Evolutionary conservation across 176 grass and related monocot genomes (phyloP), one percentile per base, ranked within the genome.

Genomic region (Saccharum officinarum): DNA sequence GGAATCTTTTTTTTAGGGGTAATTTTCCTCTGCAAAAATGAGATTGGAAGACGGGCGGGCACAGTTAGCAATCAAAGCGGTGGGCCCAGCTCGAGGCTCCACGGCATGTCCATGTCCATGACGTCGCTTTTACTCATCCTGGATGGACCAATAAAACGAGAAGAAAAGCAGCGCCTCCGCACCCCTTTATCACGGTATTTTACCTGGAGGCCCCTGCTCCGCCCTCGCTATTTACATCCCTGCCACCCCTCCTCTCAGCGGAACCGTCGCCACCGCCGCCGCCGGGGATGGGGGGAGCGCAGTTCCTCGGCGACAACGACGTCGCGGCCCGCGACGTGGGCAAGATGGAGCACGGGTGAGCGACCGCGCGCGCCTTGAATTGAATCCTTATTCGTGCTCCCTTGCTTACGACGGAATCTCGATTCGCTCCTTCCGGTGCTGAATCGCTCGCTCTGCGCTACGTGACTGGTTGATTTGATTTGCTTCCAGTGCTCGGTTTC

Each of bases 341-440:
- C 33, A 95, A 93, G 91, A 82, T 93, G 91, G 80, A 95, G 65
- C 76, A 92, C 75, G 91, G 93, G 93, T 95, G 80, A 83, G 75
- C 54, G 7, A 0, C 17, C 76, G 36, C 0, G 47, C 5, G 0
- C 15, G 8, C 0, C 23, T n/a, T 9, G 47, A 14, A 44, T 46
- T 1, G 45, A 59, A 59, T 30, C n/a, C 52, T 41, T 23, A 0
- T 18, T 47, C 30, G 4, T 67, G 46, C 20, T 45, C 38, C 62
- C 14, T 40, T 9, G 8, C 39, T 65, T 34, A 28, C 42, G 45
- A 47, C 20, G 52, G 78, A 39, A 59, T 66, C 85, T 89, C 60
- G 76, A 45, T 86, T 84, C n/a, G 41, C 71, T 89, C 54, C 38
- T 79, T 22, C 14, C 4, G 60, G n/a, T 44, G 67, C 16, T 14